Base-by-base conservation (phyloP, 257 asterid genomes). In the Forsythia viridissima region DNA sequence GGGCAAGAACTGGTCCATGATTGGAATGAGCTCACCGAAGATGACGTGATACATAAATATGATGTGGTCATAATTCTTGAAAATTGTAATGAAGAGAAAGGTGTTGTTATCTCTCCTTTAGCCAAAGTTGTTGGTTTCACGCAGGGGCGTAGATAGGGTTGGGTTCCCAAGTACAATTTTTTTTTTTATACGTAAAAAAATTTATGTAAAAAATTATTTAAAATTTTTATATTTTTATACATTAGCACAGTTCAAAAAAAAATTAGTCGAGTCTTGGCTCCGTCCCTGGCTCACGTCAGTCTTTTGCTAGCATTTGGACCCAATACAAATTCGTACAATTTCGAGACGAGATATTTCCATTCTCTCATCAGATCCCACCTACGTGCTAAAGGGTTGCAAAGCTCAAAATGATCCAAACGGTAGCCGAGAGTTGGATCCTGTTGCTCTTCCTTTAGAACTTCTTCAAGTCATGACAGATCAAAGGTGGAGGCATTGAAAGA, bases 1-100 rank as follows among this genome's bases (percentile, higher is more conserved):
- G 98, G 98, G 97, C 97, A 77, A 82, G 81, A 87, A 93, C 82
- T 90, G 97, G 98, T 89, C 94, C 20, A 80, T 86, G 37, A 89
- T 73, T 93, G 98, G 98, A 80, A 91, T 36, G 91, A 77, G 82
- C 74, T 30, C 42, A 88, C 92, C 5, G 79, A 80, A 0, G 88
- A 86, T 77, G 91, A 90, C 69, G 86, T 68, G 38, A 73, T 88
- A 59, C 93, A 79, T 34, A 73, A 85, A 70, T 93, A 91, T 78
- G 94, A 93, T 74, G 42, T 91, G 84, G 97, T 91, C 41, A 86
- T 84, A 80, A 89, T 91, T 34, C 88, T 87, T 69, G 80, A 79
- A 76, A 97, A 86, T 81, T 91, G 85, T 79, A 48, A 34, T 39
- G 88, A 84, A 76, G 79, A 83, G 59, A 69, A 41, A 71, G 96